These are phyloP conservation scores for Neofusicoccum ribis DNA, from an alignment of 2,329 filamentous ascomycete genomes.

Conservation along the genomic window DNA sequence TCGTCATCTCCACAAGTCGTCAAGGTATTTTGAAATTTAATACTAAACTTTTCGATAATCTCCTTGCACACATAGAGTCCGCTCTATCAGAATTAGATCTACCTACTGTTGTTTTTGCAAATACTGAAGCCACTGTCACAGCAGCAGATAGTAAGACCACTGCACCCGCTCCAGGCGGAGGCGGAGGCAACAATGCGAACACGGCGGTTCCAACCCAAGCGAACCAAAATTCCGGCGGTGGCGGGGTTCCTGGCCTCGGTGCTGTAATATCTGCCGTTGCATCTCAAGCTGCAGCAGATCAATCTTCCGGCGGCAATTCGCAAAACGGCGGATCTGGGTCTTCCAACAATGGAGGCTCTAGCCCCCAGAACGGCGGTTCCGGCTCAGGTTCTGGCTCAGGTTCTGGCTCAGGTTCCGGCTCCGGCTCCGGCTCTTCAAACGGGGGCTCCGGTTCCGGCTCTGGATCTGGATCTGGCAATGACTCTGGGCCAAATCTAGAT, in stretches of 20 bases:
- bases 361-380: background rate
- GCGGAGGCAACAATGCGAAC: background rate
- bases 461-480: conserved; percentile 18
- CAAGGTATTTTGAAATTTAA: conserved; percentile 9
- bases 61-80: conserved; percentile 32
- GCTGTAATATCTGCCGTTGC: background rate
- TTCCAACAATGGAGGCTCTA: too few species aligned
- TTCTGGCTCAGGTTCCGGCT: background rate
- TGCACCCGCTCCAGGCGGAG: background rate
- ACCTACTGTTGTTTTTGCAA: background rate
- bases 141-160: background rate
- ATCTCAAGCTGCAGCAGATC: conserved; percentile 2
- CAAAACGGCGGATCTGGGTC: conserved; percentile 22
- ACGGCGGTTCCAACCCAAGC: background rate
- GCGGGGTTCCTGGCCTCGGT: background rate
- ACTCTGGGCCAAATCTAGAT: too few species aligned
- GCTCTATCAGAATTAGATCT: conserved; percentile 20
- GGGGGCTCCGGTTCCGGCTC: background rate
- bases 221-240: background rate
- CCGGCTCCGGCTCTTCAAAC: background rate
- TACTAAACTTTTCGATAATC: background rate
- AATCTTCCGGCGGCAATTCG: conserved; percentile 14
- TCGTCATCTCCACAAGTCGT: background rate
- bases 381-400: background rate
- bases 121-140: background rate